These are phyloP conservation scores for Scenedesmus sp. DNA, from an alignment of 163 green algal species.

Conservation along the genomic window DNA sequence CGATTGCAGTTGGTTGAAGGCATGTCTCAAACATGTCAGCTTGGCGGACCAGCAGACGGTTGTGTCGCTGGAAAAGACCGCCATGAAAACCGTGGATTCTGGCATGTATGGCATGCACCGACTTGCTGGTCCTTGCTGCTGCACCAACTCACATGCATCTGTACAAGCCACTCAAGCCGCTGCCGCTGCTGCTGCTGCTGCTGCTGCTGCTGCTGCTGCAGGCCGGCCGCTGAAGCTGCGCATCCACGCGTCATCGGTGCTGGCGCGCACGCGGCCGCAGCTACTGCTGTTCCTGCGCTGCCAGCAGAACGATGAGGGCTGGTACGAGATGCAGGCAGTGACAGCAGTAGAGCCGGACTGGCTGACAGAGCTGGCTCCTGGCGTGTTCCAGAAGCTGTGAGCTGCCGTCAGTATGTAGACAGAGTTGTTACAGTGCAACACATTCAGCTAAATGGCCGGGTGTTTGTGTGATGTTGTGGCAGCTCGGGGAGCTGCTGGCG, in stretches of 20 bases:
- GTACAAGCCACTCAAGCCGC: neutral
- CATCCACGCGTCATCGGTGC: conserved; percentile 85
- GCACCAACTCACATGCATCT: neutral
- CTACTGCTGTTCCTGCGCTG: conserved; percentile 50
- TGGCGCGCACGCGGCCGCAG: conserved; percentile 66
- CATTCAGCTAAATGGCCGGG: neutral
- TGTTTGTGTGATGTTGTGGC: neutral
- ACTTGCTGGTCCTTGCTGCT: neutral
- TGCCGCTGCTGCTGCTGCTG: neutral
- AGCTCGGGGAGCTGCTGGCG: neutral
- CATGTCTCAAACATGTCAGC: no score
- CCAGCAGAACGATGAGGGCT: conserved; percentile 65
- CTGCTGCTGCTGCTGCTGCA: conserved; percentile 4
- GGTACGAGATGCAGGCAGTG: conserved; percentile 90
- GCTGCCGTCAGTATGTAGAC: neutral
- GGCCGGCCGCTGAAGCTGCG: conserved; percentile 69
- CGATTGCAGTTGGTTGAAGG: no score
- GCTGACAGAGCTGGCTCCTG: conserved; percentile 89
- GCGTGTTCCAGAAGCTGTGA: conserved; percentile 20
- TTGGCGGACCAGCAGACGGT: no score
- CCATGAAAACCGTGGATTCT: no score
- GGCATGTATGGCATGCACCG: neutral
- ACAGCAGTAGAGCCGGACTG: conserved; percentile 83
- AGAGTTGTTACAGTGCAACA: neutral
- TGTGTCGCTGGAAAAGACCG: no score